These are phyloP conservation scores for Laetiporus sulphureus DNA, from an alignment of 1,284 basidiomycete genomes.

Conservation along the genomic window DNA sequence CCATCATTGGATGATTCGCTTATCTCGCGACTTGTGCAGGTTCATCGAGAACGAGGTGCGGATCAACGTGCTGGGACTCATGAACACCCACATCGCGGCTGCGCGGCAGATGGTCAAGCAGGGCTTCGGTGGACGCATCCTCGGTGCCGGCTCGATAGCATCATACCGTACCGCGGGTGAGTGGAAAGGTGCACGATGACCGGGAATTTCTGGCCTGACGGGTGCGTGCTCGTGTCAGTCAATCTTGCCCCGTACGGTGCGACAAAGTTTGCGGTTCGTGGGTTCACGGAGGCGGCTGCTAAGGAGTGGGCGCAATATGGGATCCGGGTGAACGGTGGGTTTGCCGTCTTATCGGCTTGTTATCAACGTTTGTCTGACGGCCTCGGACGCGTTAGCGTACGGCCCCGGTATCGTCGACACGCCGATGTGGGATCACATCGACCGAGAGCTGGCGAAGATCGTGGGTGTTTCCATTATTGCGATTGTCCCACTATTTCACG, in stretches of 20 bases:
- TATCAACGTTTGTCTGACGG: not conserved
- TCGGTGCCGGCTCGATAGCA: slow-evolving; percentile 30
- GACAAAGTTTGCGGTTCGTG: slow-evolving; percentile 37
- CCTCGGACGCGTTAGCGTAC: slow-evolving; percentile 17
- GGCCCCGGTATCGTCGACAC: slow-evolving; percentile 30
- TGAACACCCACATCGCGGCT: slow-evolving; percentile 31
- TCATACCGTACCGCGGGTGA: slow-evolving; percentile 27
- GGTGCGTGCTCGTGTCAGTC: slow-evolving; percentile 12
- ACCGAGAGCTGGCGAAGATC: slow-evolving; percentile 26
- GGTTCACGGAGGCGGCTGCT: slow-evolving; percentile 33
- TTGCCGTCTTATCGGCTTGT: not conserved
- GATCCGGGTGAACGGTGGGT: slow-evolving; percentile 26
- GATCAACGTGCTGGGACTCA: slow-evolving; percentile 28
- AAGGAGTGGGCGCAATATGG: slow-evolving; percentile 29
- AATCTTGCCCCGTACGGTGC: slow-evolving; percentile 29
- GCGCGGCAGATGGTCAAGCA: slow-evolving; percentile 39
- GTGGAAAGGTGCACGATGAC: slow-evolving; percentile 1
- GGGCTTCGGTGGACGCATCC: slow-evolving; percentile 33
- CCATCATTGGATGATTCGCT: not conserved
- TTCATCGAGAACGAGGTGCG: slow-evolving; percentile 29
- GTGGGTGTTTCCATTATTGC: slow-evolving; percentile 12
- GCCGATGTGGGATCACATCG: slow-evolving; percentile 32
- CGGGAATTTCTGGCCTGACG: too few relatives aligned
- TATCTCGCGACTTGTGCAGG: slow-evolving; percentile 11
- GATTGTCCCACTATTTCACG: not conserved